Evolutionary conservation across 345 rosid genomes (phyloP).

Genomic region (Moringa oleifera): DNA sequence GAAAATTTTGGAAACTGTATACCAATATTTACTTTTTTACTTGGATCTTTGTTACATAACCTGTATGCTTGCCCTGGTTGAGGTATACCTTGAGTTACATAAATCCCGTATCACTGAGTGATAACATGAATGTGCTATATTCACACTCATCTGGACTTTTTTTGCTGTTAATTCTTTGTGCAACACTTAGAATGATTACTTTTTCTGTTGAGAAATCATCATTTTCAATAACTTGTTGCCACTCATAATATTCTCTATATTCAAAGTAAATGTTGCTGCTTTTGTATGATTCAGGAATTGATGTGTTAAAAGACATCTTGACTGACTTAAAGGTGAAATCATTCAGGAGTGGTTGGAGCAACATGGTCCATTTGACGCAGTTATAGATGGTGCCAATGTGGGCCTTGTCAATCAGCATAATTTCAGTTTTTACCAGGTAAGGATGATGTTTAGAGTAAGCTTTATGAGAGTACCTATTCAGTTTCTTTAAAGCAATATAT

Average conservation of each 20-base stretch:
- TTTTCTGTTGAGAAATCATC: neutral
- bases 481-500: slow-evolving; percentile 3
- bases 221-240: too few species aligned
- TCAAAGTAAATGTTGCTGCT: neutral
- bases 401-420: slow-evolving; percentile 46
- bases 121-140: neutral
- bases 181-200: neutral
- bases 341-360: slow-evolving; percentile 72
- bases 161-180: neutral
- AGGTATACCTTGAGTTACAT: neutral
- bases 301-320: neutral
- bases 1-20: too few species aligned
- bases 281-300: neutral
- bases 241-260: too few species aligned
- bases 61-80: too few species aligned
- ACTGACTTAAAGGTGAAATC: slow-evolving; percentile 22
- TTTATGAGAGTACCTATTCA: slow-evolving; percentile 5
- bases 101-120: neutral
- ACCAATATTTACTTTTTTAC: too few species aligned
- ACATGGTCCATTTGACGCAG: slow-evolving; percentile 96
- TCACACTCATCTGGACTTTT: neutral
- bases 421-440: slow-evolving; percentile 71
- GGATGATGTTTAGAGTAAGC: neutral
- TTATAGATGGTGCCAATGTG: slow-evolving; percentile 85
- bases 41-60: too few species aligned